Conservation (phyloP, 192 early-diverging fungal species). For the Backusella circina region DNA sequence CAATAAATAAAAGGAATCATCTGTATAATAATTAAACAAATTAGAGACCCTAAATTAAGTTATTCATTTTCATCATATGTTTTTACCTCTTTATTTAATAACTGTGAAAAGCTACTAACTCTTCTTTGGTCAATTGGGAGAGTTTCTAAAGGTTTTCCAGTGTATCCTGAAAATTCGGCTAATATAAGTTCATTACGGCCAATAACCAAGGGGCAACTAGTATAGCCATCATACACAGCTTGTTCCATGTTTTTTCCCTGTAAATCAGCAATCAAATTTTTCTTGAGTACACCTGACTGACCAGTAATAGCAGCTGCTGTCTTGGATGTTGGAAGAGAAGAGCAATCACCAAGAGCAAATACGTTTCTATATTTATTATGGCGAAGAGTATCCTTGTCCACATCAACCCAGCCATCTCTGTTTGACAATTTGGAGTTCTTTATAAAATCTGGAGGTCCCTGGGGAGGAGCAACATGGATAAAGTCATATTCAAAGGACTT, state of each 20-base stretch:
- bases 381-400: conserved; percentile 74
- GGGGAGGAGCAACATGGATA: conserved; percentile 82
- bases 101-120: conserved; percentile 61
- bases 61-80: background rate
- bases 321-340: conserved; percentile 82
- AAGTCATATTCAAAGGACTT: conserved; percentile 72
- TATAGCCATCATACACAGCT: conserved; percentile 78
- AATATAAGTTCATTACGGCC: conserved; percentile 78
- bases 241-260: conserved; percentile 44
- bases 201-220: conserved; percentile 78
- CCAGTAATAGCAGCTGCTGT: conserved; percentile 84
- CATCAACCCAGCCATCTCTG: conserved; percentile 77
- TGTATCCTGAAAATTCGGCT: conserved; percentile 84
- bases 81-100: conserved; percentile 68
- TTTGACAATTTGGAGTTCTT: conserved; percentile 64
- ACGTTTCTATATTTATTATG: conserved; percentile 76
- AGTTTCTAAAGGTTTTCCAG: conserved; percentile 68
- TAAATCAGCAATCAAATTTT: conserved; percentile 67
- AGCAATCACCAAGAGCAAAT: conserved; percentile 79
- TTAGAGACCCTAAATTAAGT: background rate
- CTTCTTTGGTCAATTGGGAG: conserved; percentile 82
- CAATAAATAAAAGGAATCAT: conserved; percentile 84
- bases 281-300: conserved; percentile 67
- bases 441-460: conserved; percentile 76
- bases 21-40: conserved; percentile 18